These are phyloP conservation scores for Murraya paniculata DNA, from an alignment of 345 rosid genomes.

Conservation along the genomic window DNA sequence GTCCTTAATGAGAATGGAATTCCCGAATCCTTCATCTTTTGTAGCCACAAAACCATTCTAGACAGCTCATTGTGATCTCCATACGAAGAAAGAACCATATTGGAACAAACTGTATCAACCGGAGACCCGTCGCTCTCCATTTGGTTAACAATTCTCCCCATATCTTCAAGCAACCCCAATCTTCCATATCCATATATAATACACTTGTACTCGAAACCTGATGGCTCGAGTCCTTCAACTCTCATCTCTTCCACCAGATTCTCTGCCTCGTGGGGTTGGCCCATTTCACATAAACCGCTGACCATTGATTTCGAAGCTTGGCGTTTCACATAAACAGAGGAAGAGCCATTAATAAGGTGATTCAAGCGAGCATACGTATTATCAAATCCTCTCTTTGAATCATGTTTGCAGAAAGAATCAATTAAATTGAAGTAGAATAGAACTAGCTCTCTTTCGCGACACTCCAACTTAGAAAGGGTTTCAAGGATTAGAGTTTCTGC, in stretches of 20 bases:
- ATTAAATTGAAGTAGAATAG: constrained; percentile 53
- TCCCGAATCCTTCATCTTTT: constrained; percentile 39
- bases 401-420: constrained; percentile 48
- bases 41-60: constrained; percentile 61
- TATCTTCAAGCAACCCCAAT: constrained; percentile 60
- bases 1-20: constrained; percentile 64
- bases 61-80: constrained; percentile 58
- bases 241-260: constrained; percentile 48
- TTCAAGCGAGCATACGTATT: constrained; percentile 34
- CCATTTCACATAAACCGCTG: constrained; percentile 64
- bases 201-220: constrained; percentile 50
- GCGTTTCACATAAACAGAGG: constrained; percentile 58
- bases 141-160: constrained; percentile 41
- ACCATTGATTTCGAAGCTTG: constrained; percentile 64
- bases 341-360: constrained; percentile 37
- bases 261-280: constrained; percentile 58
- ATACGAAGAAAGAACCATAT: constrained; percentile 78
- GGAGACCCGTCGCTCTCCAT: constrained; percentile 50
- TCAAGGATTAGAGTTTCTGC: constrained; percentile 45
- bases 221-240: constrained; percentile 36
- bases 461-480: constrained; percentile 39
- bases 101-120: constrained; percentile 66
- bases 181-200: constrained; percentile 64
- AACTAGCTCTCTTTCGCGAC: constrained; percentile 54
- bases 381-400: constrained; percentile 45